These are phyloP conservation scores for Ambrosia artemisiifolia DNA, from an alignment of 129 eudicot species.

Conservation along the genomic window DNA sequence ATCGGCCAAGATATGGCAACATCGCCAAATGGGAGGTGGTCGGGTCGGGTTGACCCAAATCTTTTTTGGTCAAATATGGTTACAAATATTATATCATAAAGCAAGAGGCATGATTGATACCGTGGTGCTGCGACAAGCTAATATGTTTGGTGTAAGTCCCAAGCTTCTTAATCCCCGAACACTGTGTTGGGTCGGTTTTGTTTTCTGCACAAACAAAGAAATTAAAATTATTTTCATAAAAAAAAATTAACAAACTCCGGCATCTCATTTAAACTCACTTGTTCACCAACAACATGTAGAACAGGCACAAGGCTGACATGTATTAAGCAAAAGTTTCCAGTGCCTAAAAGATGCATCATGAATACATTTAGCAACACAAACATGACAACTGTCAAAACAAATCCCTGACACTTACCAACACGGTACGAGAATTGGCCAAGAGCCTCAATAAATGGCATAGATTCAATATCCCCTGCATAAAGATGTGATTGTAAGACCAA, in stretches of 20 bases:
- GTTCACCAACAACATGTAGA: constrained; percentile 46
- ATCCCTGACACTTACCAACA: constrained; percentile 33
- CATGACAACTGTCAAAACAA: not conserved
- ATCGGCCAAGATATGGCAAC: not conserved
- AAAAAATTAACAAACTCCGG: not conserved
- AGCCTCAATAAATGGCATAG: constrained; percentile 53
- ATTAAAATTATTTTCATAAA: not conserved
- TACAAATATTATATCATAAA: not conserved
- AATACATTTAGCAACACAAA: not conserved
- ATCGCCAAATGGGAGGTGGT: not conserved
- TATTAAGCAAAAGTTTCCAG: constrained; percentile 50
- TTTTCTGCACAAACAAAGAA: constrained; percentile 54
- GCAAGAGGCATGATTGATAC: too few species aligned
- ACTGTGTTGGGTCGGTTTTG: constrained; percentile 98
- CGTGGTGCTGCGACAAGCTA: constrained; percentile 63
- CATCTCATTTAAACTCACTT: constrained; percentile 16
- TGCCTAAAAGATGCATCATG: constrained; percentile 16
- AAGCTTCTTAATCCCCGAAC: constrained; percentile 84
- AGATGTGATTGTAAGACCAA: not conserved
- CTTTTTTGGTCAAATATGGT: not conserved
- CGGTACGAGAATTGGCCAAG: constrained; percentile 53
- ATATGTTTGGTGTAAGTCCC: constrained; percentile 77
- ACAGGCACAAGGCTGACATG: constrained; percentile 58
- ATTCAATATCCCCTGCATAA: constrained; percentile 48
- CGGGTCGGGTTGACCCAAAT: not conserved